Evolutionary conservation across 345 rosid genomes (phyloP).

Genomic region (Arabidopsis suecica): DNA sequence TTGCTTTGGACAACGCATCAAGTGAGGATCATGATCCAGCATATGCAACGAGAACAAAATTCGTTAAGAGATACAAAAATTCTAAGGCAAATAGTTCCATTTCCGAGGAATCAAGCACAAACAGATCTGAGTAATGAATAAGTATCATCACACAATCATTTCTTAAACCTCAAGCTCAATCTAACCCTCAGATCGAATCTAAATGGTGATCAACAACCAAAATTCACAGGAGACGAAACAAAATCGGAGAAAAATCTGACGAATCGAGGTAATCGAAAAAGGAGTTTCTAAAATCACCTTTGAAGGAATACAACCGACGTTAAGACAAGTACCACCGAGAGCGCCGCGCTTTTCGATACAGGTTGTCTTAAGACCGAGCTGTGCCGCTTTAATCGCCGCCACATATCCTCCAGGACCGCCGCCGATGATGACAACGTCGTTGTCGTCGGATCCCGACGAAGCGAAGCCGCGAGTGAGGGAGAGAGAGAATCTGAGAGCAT

Average conservation of each 20-base stretch:
- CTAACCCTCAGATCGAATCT: constrained; percentile 29
- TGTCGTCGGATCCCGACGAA: constrained; percentile 84
- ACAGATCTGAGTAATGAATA: constrained; percentile 28
- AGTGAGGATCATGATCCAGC: constrained; percentile 15
- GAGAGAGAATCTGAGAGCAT: constrained; percentile 61
- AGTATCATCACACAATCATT: constrained; percentile 14
- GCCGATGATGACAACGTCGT: constrained; percentile 93
- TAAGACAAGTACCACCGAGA: constrained; percentile 99
- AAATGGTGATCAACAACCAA: neutral
- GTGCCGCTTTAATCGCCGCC: constrained; percentile 99
- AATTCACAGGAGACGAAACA: neutral
- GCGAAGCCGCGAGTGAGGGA: constrained; percentile 81
- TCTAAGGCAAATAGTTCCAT: constrained; percentile 14
- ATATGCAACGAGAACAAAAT: neutral
- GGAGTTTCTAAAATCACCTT: constrained; percentile 59
- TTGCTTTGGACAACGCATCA: neutral
- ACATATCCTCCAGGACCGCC: constrained; percentile 99
- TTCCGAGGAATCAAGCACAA: constrained; percentile 9
- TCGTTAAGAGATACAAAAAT: neutral
- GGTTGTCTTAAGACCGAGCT: constrained; percentile 95
- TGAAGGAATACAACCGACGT: constrained; percentile 99
- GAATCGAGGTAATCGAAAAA: neutral
- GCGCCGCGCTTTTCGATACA: constrained; percentile 97
- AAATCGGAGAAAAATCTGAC: neutral
- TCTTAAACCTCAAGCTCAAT: constrained; percentile 21